Base-by-base conservation (phyloP, 1,284 basidiomycete genomes). In the Cryptococcus sp. region DNA sequence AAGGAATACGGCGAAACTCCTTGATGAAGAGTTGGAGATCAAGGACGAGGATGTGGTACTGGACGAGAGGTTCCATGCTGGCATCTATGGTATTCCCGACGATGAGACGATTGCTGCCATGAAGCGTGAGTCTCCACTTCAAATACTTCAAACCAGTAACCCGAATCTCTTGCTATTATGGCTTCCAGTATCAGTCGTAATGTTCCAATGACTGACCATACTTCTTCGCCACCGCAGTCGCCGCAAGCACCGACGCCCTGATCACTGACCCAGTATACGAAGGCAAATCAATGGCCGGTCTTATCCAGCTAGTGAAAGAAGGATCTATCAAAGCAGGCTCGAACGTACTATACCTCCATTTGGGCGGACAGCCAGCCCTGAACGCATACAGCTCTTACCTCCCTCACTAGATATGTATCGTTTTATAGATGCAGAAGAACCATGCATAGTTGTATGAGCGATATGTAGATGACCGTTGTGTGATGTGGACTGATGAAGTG, bases 231-330 rank as follows among this genome's bases (percentile, higher is more conserved):
- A 35, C 4, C 48, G 15, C 42, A 65, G 67, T 64, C 42, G 64
- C 63, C 20, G 69, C 69, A 0, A 51, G 51, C 35, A 69, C 66
- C 6, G 71, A 72, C 57, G 57, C 64, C 1, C 62, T 71, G 62
- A 73, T 71, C 61, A 71, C 70, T 20, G 68, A 70, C 56, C 70
- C 67, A 17, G 72, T 73, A 16, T 71, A 71, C 60, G 71, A 72
- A 52, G 62, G 71, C 54, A 73, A 73, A 56, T 66, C 64, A 6
- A 64, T 73, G 58, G 70, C 68, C 1, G 71, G 71, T 5, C 51
- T 73, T 57, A 71, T 73, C 63, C 55, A 65, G 54, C 66, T 73
- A 22, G 60, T 73, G 47, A 54, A 66, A 50, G 65, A 69, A 51
- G 62, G 65, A 13, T 50, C 54, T 15, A 71, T 73, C 57, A 59